Evolutionary conservation across 768 basidiomycete species (phyloP).

Genomic region (Tulasnella sp.): DNA sequence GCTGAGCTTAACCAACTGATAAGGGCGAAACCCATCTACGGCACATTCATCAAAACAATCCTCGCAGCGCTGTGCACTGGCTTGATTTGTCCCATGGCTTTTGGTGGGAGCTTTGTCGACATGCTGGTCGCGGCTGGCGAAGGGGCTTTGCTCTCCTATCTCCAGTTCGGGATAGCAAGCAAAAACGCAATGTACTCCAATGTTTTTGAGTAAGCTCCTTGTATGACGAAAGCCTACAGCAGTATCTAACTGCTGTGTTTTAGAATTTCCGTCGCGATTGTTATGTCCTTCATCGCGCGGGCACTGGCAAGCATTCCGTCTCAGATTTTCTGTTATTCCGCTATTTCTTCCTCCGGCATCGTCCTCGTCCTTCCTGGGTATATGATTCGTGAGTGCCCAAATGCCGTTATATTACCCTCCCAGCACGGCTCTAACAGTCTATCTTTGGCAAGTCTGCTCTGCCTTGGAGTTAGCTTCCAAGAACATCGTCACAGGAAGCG

Average conservation of each 20-base stretch:
- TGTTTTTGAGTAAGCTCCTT: conserved; percentile 71
- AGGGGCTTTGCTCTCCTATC: conserved; percentile 56
- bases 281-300: conserved; percentile 73
- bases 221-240: conserved; percentile 18
- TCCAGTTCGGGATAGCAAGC: conserved; percentile 66
- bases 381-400: conserved; percentile 54
- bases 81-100: conserved; percentile 14
- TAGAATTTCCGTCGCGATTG: conserved; percentile 74
- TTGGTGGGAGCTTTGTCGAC: conserved; percentile 42
- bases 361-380: conserved; percentile 88
- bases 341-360: conserved; percentile 80
- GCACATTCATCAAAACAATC: conserved; percentile 27
- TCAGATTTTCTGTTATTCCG: conserved; percentile 82
- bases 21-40: conserved; percentile 55
- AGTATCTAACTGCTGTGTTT: conserved; percentile 12
- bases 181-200: conserved; percentile 80
- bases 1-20: conserved; percentile 57
- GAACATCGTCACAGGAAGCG: conserved; percentile 75
- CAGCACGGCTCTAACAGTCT: conserved; percentile 15
- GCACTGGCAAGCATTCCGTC: conserved; percentile 71
- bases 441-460: conserved; percentile 52
- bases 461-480: conserved; percentile 78
- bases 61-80: conserved; percentile 21
- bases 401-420: not conserved
- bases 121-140: conserved; percentile 72